Base-by-base conservation (phyloP, 306 rosid genomes). In the Chamaecrista fasciculata region DNA sequence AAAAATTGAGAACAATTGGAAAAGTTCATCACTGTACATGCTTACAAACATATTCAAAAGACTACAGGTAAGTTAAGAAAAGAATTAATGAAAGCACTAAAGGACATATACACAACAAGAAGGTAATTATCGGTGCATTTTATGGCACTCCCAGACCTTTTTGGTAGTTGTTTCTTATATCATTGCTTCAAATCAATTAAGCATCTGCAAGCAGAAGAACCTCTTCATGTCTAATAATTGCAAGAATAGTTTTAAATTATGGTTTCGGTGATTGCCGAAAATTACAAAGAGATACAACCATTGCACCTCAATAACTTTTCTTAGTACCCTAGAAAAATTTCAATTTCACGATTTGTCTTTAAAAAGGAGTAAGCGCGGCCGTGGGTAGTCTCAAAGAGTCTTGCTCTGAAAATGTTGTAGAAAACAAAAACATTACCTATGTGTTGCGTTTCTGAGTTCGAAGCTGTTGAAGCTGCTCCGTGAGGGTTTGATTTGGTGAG, bases 1-100 rank as follows among this genome's bases (percentile, higher is more conserved):
- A 72, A 37, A 2, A 36, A n/a, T n/a, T n/a, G 55, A 75, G 65
- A 66, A 9, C 29, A 66, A 33, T 40, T 36, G 66, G 56, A 16
- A 42, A 15, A 42, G 51, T 15, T 66, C 44, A 67, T 50, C 31
- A 42, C 10, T 28, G 18, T 9, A n/a, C 47, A 48, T 49, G 47
- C 31, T 16, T 33, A 21, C 11, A 48, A 51, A 51, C 23, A 49
- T 8, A 11, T 19, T n/a, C 2, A 57, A 18, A 34, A 36, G 9
- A 8, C 12, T 59, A 10, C 4, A 34, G 66, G 28, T 1, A 60
- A 36, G 28, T 19, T 60, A 19, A 10, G 0, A 8, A 4, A 19
- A 0, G 18, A 48, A 36, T 43, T 36, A 36, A 36, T 1, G 8
- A 34, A 36, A 34, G 4, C 9, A 60, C 29, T 33, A 4, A 49